Evolutionary conservation across 1,284 basidiomycete species (phyloP).

Genomic region (Irpex rosettiformis): DNA sequence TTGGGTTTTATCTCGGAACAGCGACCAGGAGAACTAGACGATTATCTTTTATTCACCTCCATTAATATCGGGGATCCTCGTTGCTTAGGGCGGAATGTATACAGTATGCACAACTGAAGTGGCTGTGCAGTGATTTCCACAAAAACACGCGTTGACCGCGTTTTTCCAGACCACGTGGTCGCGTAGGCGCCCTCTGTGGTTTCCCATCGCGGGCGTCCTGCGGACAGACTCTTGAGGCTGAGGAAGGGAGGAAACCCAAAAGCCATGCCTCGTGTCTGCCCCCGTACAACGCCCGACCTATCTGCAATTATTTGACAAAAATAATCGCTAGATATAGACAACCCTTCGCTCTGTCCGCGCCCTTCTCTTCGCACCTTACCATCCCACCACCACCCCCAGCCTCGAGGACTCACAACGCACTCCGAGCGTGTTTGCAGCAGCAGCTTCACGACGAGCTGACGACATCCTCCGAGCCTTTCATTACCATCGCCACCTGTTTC

Average conservation of each 20-base stretch:
- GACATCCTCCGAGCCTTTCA: slow-evolving; percentile 5
- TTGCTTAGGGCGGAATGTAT: background rate
- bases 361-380: slow-evolving; percentile 1
- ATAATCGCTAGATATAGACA: background rate
- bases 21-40: background rate
- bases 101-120: background rate
- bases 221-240: slow-evolving; percentile 9
- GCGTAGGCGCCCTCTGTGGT: slow-evolving; percentile 5
- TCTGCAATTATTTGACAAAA: background rate
- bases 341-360: background rate
- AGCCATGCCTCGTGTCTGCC: slow-evolving; percentile 18
- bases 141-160: slow-evolving; percentile 1
- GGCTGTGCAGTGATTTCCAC: too few species aligned
- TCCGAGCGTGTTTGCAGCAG: background rate
- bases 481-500: background rate
- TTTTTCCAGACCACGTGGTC: slow-evolving; percentile 3
- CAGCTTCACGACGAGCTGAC: slow-evolving; percentile 11
- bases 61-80: slow-evolving; percentile 1
- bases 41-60: background rate
- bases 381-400: background rate
- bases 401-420: slow-evolving; percentile 1
- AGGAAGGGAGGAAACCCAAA: slow-evolving; percentile 8
- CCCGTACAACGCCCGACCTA: background rate
- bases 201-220: slow-evolving; percentile 15
- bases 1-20: background rate